These are phyloP conservation scores for Fusarium phyllophilum DNA, from an alignment of 2,329 filamentous ascomycete species.

Conservation along the genomic window DNA sequence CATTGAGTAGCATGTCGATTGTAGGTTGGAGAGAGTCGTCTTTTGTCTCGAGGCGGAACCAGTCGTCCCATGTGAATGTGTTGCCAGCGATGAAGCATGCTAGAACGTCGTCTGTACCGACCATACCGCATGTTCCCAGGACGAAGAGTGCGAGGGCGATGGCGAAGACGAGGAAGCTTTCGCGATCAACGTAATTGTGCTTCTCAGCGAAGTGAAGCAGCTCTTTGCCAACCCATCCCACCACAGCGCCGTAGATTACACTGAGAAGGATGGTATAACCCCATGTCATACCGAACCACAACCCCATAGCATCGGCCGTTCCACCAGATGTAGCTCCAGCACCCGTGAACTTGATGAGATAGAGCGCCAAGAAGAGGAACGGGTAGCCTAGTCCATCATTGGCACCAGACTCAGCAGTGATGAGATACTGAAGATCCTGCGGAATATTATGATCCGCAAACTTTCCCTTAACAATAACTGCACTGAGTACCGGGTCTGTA, in stretches of 20 bases:
- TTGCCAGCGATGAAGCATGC: conserved; percentile 95
- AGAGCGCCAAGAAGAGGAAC: conserved; percentile 86
- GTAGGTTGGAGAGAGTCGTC: conserved; percentile 95
- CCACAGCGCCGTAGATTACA: conserved; percentile 77
- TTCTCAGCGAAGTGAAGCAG: conserved; percentile 86
- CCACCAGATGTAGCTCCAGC: conserved; percentile 68
- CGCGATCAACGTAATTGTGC: conserved; percentile 82
- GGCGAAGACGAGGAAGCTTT: conserved; percentile 88
- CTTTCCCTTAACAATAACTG: conserved; percentile 91
- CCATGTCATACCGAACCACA: conserved; percentile 90
- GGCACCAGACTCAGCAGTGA: conserved; percentile 83
- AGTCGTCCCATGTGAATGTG: conserved; percentile 91
- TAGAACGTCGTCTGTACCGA: conserved; percentile 89
- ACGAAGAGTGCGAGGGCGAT: conserved; percentile 89
- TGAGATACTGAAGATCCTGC: conserved; percentile 80
- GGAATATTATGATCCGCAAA: conserved; percentile 94
- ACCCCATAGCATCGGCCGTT: conserved; percentile 72
- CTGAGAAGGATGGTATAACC: conserved; percentile 84
- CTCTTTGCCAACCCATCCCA: conserved; percentile 85
- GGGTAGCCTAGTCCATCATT: conserved; percentile 93
- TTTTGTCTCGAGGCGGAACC: conserved; percentile 88
- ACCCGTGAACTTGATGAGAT: conserved; percentile 77
- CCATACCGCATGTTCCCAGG: conserved; percentile 84
- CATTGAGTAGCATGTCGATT: conserved; percentile 93
- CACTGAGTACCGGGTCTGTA: conserved; percentile 88